Evolutionary conservation across 345 rosid genomes (phyloP).

Genomic region (Pistacia vera): DNA sequence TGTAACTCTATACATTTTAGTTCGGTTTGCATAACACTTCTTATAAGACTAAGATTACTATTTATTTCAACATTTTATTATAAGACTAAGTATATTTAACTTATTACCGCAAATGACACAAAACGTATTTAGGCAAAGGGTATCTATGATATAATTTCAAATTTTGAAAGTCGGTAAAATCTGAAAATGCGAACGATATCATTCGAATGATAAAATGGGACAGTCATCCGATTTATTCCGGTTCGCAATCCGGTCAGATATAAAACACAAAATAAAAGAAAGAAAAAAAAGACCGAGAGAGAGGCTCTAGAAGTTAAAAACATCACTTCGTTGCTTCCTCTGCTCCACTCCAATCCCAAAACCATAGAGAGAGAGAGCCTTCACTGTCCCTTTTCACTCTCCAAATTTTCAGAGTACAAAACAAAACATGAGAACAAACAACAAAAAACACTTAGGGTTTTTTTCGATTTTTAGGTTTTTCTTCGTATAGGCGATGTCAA

Average conservation of each 20-base stretch:
- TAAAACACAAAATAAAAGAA: not conserved
- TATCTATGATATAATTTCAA: too few relatives aligned
- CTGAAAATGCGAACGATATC: too few relatives aligned
- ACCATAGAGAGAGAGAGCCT: constrained; percentile 6
- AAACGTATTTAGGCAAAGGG: too few relatives aligned
- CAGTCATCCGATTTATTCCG: not conserved
- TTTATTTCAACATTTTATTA: too few relatives aligned
- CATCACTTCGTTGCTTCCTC: not conserved
- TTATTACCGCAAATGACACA: too few relatives aligned
- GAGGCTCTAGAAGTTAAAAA: not conserved
- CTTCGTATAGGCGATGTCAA: constrained; percentile 50
- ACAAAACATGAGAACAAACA: not conserved
- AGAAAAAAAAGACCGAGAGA: not conserved
- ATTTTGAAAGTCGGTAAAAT: too few relatives aligned
- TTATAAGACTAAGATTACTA: too few relatives aligned
- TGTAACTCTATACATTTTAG: too few relatives aligned
- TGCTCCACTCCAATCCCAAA: constrained; percentile 16
- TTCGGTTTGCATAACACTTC: too few relatives aligned
- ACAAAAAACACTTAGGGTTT: not conserved
- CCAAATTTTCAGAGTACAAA: not conserved
- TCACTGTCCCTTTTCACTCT: constrained; percentile 17
- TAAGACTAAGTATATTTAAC: too few relatives aligned
- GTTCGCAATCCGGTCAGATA: constrained; percentile 7
- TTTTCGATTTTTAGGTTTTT: constrained; percentile 14
- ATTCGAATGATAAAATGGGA: too few relatives aligned